Evolutionary conservation across 768 basidiomycete genomes (phyloP).

Genomic region (Tricholoma bakamatsutake): DNA sequence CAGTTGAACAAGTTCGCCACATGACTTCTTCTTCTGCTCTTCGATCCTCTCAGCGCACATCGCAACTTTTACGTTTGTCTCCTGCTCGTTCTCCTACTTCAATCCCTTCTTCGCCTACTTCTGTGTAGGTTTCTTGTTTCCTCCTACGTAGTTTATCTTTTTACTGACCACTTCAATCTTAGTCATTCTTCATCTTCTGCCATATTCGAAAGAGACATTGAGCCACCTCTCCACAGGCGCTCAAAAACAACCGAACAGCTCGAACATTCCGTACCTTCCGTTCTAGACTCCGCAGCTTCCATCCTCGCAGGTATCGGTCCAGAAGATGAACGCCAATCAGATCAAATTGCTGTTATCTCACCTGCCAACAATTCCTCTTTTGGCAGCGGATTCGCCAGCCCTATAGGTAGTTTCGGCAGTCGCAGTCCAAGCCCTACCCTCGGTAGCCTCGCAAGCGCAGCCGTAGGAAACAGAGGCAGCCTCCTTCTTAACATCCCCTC

Average conservation of each 20-base stretch:
- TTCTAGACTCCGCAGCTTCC: slow-evolving; percentile 77
- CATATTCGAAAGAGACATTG: slow-evolving; percentile 90
- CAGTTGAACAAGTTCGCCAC: slow-evolving; percentile 26
- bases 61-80: slow-evolving; percentile 41
- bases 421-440: slow-evolving; percentile 60
- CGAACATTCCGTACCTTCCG: slow-evolving; percentile 79
- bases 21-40: slow-evolving; percentile 48
- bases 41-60: slow-evolving; percentile 31
- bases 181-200: slow-evolving; percentile 76
- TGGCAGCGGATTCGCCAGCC: slow-evolving; percentile 56
- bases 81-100: slow-evolving; percentile 56
- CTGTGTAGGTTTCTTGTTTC: slow-evolving; percentile 40
- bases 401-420: slow-evolving; percentile 63
- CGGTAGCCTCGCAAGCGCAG: slow-evolving; percentile 16
- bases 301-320: slow-evolving; percentile 43
- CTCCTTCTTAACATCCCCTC: slow-evolving; percentile 44
- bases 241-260: slow-evolving; percentile 68
- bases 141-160: slow-evolving; percentile 21
- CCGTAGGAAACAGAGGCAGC: slow-evolving; percentile 30
- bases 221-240: slow-evolving; percentile 76
- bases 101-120: slow-evolving; percentile 76
- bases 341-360: slow-evolving; percentile 59
- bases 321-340: slow-evolving; percentile 22
- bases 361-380: slow-evolving; percentile 28
- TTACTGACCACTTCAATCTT: slow-evolving; percentile 10